Evolutionary conservation across 2,329 filamentous ascomycete species (phyloP), one percentile per base, ranked within the genome.

Genomic region (Penicillium capsulatum): DNA sequence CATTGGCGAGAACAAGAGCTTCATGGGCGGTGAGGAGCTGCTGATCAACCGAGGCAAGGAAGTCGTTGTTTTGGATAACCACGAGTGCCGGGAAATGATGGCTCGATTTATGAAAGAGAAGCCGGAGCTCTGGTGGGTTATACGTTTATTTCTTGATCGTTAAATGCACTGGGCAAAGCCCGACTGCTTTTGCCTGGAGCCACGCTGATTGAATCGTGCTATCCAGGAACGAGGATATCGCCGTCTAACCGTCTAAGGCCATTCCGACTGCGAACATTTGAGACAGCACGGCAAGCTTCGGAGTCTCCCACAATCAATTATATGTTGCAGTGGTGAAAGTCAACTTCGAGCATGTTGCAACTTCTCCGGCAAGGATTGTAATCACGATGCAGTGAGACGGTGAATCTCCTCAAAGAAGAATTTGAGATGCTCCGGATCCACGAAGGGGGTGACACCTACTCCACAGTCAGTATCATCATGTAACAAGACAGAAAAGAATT

Each of bases 401-500:
- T 95, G 88, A 41, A 97, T 81, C 67, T 98, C 92, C 60, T 94
- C 75, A 51, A 98, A 91, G 72, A 86, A 98, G 69, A 94, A 94
- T 63, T 81, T 91, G 53, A 98, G 72, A 64, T 95, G 83, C 34
- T 97, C 89, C 0, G 92, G 92, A 54, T 97, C 85, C 38, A 98
- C 92, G 50, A 90, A 84, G 1, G 92, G 92, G 20, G 92, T 98
- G 49, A 98, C 89, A 45, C 88, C 87, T 92, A 56, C 44, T 40
- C 42, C 24, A 17, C 4, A 17, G 17, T 57, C 35, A 60, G 51
- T 42, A 47, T 58, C 31, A 47, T 50, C 27, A 36, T 33, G 24
- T 28, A 10, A n/a, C n/a, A n/a, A 45, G 38, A 14, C 17, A 17
- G 5, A 33, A 45, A 31, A 38, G 13, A 38, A 3, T n/a, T 35